A percentile compares a stretch with the other conserved stretches of the same genome.
These are phyloP conservation scores for Calophaca sinica DNA, from an alignment of 306 rosid genomes.

Conservation along the genomic window DNA sequence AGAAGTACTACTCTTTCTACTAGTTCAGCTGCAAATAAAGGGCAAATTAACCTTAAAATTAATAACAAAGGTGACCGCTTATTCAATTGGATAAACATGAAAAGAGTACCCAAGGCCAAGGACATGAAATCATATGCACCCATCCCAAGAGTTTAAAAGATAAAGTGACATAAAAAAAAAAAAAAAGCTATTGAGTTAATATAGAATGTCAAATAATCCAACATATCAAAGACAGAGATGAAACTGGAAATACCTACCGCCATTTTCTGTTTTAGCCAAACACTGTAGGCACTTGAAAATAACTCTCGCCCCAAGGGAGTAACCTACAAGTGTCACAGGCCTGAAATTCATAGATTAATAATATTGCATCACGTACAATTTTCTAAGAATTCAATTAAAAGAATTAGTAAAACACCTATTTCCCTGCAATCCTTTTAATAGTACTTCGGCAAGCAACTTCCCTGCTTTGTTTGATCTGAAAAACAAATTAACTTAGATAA, in stretches of 20 bases:
- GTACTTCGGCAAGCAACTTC: constrained; percentile 66
- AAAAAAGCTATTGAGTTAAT: neutral
- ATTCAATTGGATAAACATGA: constrained; percentile 11
- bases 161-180: constrained; percentile 11
- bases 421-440: constrained; percentile 65
- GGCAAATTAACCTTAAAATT: neutral
- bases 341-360: constrained; percentile 51
- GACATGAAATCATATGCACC: constrained; percentile 4
- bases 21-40: constrained; percentile 62
- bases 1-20: constrained; percentile 78
- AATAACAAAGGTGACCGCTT: constrained; percentile 3
- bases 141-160: constrained; percentile 10
- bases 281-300: constrained; percentile 69
- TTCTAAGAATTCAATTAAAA: constrained; percentile 25
- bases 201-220: constrained; percentile 7
- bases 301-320: constrained; percentile 69
- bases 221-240: constrained; percentile 22
- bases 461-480: constrained; percentile 75
- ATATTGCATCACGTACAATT: constrained; percentile 16
- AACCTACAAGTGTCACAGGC: constrained; percentile 73
- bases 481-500: constrained; percentile 29
- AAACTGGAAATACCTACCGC: constrained; percentile 49
- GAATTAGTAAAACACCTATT: constrained; percentile 56
- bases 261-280: constrained; percentile 63
- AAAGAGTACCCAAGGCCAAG: neutral